Conservation (phyloP, 2,329 filamentous ascomycete species). For the Teratosphaeria zuluensis region DNA sequence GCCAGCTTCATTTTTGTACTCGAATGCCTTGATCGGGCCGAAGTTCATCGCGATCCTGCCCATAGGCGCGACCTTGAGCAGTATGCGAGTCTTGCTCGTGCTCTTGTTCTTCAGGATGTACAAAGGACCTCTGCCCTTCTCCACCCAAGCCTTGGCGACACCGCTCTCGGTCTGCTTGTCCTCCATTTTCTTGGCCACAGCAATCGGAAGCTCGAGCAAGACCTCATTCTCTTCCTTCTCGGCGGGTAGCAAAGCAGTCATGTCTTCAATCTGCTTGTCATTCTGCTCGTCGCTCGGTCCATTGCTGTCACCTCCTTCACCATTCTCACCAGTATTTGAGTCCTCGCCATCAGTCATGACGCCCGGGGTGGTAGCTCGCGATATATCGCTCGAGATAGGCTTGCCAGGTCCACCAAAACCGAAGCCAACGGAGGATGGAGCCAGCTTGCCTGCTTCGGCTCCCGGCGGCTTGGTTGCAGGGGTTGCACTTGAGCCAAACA, state of each 20-base stretch:
- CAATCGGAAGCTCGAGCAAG: slow-evolving; percentile 56
- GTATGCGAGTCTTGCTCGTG: slow-evolving; percentile 55
- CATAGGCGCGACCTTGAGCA: slow-evolving; percentile 65
- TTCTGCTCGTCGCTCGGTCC: slow-evolving; percentile 17
- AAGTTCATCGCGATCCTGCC: slow-evolving; percentile 68
- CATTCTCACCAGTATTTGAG: slow-evolving; percentile 7
- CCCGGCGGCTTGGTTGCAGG: slow-evolving; percentile 1
- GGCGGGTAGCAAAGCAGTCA: slow-evolving; percentile 59
- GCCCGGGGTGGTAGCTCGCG: slow-evolving; percentile 39
- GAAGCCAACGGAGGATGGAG: slow-evolving; percentile 25
- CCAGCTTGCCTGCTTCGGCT: slow-evolving; percentile 11
- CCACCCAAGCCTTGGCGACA: slow-evolving; percentile 54
- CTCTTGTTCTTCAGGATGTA: slow-evolving; percentile 65
- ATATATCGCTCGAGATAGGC: slow-evolving; percentile 29
- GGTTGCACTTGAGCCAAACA: slow-evolving; percentile 9
- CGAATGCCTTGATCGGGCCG: slow-evolving; percentile 48
- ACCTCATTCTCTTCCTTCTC: slow-evolving; percentile 53
- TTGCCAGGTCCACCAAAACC: slow-evolving; percentile 25
- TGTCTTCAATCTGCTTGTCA: slow-evolving; percentile 51
- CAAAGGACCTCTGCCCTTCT: slow-evolving; percentile 60
- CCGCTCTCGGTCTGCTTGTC: slow-evolving; percentile 38
- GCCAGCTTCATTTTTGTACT: slow-evolving; percentile 48
- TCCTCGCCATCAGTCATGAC: slow-evolving; percentile 30
- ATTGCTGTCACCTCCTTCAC: slow-evolving; percentile 18
- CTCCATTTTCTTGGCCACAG: slow-evolving; percentile 57